Conservation (phyloP, 495 filamentous ascomycete species). For the Hyphodiscus hymeniophilus region DNA sequence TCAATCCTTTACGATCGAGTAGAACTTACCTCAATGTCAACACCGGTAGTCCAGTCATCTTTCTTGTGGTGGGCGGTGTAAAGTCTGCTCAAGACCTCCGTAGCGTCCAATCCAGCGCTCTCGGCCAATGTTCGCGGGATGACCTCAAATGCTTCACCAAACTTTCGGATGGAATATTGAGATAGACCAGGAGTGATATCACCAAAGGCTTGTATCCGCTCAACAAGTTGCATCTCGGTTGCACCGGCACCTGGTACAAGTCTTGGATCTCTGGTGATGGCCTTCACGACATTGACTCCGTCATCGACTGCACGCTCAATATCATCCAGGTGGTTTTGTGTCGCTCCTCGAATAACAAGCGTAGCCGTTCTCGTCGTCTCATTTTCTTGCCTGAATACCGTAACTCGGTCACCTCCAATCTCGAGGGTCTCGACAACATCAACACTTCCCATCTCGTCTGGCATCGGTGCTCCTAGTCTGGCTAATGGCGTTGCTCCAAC, state of each 20-base stretch:
- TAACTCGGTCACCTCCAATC: slow-evolving; percentile 97
- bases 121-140: slow-evolving; percentile 90
- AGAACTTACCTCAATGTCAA: slow-evolving; percentile 73
- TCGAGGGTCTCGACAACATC: slow-evolving; percentile 97
- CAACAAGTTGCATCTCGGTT: slow-evolving; percentile 90
- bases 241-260: slow-evolving; percentile 94
- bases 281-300: slow-evolving; percentile 97
- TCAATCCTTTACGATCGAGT: neutral
- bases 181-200: slow-evolving; percentile 88
- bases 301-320: slow-evolving; percentile 97
- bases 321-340: slow-evolving; percentile 96
- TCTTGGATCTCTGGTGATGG: slow-evolving; percentile 85
- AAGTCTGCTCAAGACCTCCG: slow-evolving; percentile 81
- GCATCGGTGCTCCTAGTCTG: slow-evolving; percentile 95
- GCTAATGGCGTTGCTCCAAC: slow-evolving; percentile 94
- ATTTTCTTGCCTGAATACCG: slow-evolving; percentile 95
- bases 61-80: slow-evolving; percentile 90
- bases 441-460: slow-evolving; percentile 94
- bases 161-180: slow-evolving; percentile 96
- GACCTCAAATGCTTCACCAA: slow-evolving; percentile 95
- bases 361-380: slow-evolving; percentile 89
- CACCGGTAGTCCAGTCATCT: slow-evolving; percentile 79
- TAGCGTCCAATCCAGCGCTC: slow-evolving; percentile 90
- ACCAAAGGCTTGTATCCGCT: slow-evolving; percentile 78
- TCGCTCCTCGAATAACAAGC: slow-evolving; percentile 89